Evolutionary conservation across 1,284 basidiomycete genomes (phyloP).

Genomic region (Ganoderma resinaceum): DNA sequence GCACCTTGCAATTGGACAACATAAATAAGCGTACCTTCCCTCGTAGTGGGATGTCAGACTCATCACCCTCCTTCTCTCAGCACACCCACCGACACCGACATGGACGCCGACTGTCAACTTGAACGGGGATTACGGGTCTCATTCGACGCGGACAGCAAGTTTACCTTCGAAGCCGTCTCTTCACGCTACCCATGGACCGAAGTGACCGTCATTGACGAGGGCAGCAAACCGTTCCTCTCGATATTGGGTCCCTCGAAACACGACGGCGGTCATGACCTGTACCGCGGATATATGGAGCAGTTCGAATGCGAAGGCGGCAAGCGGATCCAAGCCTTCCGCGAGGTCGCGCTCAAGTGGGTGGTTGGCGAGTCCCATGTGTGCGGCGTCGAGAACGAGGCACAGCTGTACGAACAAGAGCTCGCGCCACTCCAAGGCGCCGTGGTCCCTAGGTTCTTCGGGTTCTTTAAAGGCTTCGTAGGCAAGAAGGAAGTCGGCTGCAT

Average conservation of each 20-base stretch:
- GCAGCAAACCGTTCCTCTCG: neutral
- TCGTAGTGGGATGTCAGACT: neutral
- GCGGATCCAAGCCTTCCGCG: conserved; percentile 1
- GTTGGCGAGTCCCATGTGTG: conserved; percentile 16
- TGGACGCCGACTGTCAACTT: neutral
- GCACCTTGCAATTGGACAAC: neutral
- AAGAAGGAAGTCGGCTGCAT: conserved; percentile 20
- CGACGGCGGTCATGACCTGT: conserved; percentile 22
- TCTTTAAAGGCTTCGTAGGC: conserved; percentile 19
- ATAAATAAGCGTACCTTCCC: neutral
- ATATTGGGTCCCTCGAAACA: conserved; percentile 13
- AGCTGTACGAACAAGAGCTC: conserved; percentile 20
- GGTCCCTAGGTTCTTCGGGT: conserved; percentile 23
- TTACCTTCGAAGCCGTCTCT: conserved; percentile 11
- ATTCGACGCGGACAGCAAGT: conserved; percentile 9
- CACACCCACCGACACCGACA: neutral
- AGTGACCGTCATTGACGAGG: conserved; percentile 18
- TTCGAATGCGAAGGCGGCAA: neutral
- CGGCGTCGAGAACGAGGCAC: conserved; percentile 16
- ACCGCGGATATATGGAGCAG: conserved; percentile 21
- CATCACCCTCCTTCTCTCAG: neutral
- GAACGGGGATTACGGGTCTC: conserved; percentile 11
- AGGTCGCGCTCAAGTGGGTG: conserved; percentile 27
- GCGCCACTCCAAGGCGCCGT: conserved; percentile 14
- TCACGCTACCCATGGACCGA: conserved; percentile 12